A percentile compares a stretch with the other conserved stretches of the same genome.
Evolutionary conservation across 176 grass and related monocot species (phyloP).

Genomic region (Canna indica): DNA sequence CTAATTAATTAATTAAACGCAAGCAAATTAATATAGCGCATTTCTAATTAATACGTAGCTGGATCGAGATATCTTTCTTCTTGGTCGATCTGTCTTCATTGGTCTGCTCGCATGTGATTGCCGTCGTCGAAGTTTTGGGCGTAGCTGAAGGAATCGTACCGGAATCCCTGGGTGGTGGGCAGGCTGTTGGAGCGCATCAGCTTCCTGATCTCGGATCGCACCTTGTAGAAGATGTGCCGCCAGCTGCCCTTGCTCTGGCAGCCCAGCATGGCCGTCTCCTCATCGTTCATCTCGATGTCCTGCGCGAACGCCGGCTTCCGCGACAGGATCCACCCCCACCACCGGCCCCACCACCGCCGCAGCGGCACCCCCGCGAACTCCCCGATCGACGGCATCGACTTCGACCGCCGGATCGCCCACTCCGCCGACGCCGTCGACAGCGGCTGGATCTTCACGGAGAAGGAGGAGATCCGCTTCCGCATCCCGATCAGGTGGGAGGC

Average conservation of each 20-base stretch:
- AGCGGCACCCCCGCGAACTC: constrained; percentile 33
- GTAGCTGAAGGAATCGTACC: constrained; percentile 86
- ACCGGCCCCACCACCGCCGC: constrained; percentile 61
- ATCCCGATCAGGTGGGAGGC: constrained; percentile 42
- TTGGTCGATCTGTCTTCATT: too few relatives aligned
- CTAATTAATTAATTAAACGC: too few relatives aligned
- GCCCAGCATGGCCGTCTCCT: constrained; percentile 65
- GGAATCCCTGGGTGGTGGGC: constrained; percentile 54
- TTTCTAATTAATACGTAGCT: too few relatives aligned
- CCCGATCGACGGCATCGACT: constrained; percentile 46
- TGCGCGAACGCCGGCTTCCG: constrained; percentile 48
- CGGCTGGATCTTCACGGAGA: constrained; percentile 95
- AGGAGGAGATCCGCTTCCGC: constrained; percentile 71
- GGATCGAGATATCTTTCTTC: too few relatives aligned
- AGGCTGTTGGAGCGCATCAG: constrained; percentile 41
- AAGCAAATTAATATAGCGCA: too few relatives aligned
- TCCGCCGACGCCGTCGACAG: constrained; percentile 45
- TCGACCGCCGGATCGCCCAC: constrained; percentile 52
- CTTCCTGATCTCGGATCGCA: constrained; percentile 50
- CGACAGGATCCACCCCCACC: constrained; percentile 67
- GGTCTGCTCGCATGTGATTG: constrained; percentile 13
- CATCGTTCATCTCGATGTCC: constrained; percentile 98
- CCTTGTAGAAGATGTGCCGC: constrained; percentile 67
- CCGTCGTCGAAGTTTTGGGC: constrained; percentile 75
- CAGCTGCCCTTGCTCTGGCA: constrained; percentile 50